Conservation (phyloP, 345 rosid species). For the Arabis alpina region DNA sequence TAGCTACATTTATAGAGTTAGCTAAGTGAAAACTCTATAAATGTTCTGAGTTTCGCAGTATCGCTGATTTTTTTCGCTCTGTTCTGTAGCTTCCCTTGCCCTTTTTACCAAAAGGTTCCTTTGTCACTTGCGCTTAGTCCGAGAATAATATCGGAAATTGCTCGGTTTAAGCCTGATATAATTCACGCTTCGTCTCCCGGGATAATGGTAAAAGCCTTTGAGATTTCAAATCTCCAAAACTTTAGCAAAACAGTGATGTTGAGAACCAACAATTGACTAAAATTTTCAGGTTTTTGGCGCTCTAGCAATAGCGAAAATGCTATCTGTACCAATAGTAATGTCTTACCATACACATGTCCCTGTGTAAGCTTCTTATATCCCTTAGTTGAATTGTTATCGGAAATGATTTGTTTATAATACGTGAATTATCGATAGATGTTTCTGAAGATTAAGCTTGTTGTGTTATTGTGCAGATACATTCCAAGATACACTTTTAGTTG, state of each 20-base stretch:
- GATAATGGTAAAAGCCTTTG: slow-evolving; percentile 63
- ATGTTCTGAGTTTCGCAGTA: slow-evolving; percentile 2
- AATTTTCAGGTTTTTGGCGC: slow-evolving; percentile 89
- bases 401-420: background rate
- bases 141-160: slow-evolving; percentile 94
- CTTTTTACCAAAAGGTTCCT: slow-evolving; percentile 94
- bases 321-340: slow-evolving; percentile 96
- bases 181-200: slow-evolving; percentile 99
- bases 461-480: slow-evolving; percentile 67
- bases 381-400: background rate
- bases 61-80: slow-evolving; percentile 1
- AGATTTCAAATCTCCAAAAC: slow-evolving; percentile 8
- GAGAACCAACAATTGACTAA: background rate
- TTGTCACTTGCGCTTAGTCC: slow-evolving; percentile 98
- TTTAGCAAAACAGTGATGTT: background rate
- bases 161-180: slow-evolving; percentile 96
- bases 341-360: slow-evolving; percentile 99
- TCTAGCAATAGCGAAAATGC: slow-evolving; percentile 76
- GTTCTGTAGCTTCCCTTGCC: slow-evolving; percentile 83
- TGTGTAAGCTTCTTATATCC: slow-evolving; percentile 67
- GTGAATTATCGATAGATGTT: background rate
- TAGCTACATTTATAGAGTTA: slow-evolving; percentile 30
- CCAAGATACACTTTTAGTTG: slow-evolving; percentile 98
- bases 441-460: slow-evolving; percentile 24
- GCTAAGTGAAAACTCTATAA: background rate